These are phyloP conservation scores for Mycena filopes DNA, from an alignment of 768 basidiomycete genomes.

Conservation along the genomic window DNA sequence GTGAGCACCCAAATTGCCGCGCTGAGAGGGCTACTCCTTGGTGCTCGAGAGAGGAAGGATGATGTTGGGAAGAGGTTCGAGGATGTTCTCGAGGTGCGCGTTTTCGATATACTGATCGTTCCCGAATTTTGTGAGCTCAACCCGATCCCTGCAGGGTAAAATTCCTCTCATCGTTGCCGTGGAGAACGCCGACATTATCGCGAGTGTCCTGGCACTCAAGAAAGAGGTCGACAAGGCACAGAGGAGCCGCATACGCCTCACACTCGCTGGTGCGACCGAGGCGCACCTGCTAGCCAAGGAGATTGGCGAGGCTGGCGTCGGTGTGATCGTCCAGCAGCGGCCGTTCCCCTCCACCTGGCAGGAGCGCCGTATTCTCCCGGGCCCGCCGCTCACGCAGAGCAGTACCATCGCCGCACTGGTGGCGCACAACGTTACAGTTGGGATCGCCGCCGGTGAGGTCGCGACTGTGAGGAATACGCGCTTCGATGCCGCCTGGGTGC, in stretches of 20 bases:
- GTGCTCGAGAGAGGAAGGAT: constrained; percentile 37
- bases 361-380: constrained; percentile 65
- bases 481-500: constrained; percentile 72
- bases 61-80: constrained; percentile 46
- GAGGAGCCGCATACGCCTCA: constrained; percentile 49
- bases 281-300: constrained; percentile 71
- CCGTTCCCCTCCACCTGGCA: constrained; percentile 78
- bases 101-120: constrained; percentile 36
- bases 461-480: constrained; percentile 74
- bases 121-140: constrained; percentile 21
- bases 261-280: constrained; percentile 71
- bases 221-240: constrained; percentile 56
- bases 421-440: constrained; percentile 71
- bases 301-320: constrained; percentile 68
- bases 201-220: constrained; percentile 72
- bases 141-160: constrained; percentile 52
- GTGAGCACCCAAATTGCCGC: constrained; percentile 73
- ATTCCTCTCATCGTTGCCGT: constrained; percentile 75
- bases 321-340: constrained; percentile 73
- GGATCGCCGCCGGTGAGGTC: constrained; percentile 59
- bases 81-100: not conserved
- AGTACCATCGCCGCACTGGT: constrained; percentile 66
- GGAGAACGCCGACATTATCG: constrained; percentile 81
- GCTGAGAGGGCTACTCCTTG: constrained; percentile 59
- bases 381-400: constrained; percentile 72